Evolutionary conservation across 495 filamentous ascomycete species (phyloP).

Genomic region (Penicillium cosmopolitanum): DNA sequence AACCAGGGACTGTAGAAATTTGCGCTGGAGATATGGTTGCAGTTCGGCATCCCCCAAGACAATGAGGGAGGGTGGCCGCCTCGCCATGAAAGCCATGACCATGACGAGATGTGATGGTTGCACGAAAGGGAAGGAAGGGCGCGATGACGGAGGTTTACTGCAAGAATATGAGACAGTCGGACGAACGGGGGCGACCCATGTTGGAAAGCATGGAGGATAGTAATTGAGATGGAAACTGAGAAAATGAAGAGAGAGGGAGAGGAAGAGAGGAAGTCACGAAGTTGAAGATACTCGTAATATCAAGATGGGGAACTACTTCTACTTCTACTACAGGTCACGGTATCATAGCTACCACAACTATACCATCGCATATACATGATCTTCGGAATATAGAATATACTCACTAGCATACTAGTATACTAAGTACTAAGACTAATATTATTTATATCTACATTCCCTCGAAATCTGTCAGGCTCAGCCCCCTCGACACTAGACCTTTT

Average conservation of each 20-base stretch:
- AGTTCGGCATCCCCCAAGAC: slow-evolving; percentile 58
- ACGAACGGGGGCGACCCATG: slow-evolving; percentile 2
- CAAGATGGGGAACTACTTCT: background rate
- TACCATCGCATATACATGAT: too few relatives aligned
- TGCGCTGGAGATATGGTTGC: slow-evolving; percentile 29
- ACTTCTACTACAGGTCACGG: background rate
- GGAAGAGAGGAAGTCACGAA: too few relatives aligned
- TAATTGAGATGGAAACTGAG: slow-evolving; percentile 10
- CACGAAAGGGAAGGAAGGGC: background rate
- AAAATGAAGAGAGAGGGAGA: too few relatives aligned
- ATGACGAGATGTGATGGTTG: background rate
- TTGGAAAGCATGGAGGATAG: background rate
- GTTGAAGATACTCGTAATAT: too few relatives aligned
- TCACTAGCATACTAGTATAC: too few relatives aligned
- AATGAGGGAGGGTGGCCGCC: slow-evolving; percentile 49
- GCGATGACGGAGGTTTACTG: background rate
- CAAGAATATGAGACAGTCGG: background rate
- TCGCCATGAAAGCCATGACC: background rate
- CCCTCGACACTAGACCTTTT: slow-evolving; percentile 27
- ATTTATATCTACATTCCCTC: background rate
- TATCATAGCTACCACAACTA: too few relatives aligned
- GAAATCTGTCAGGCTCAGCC: slow-evolving; percentile 24
- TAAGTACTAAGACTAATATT: too few relatives aligned
- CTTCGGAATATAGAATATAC: too few relatives aligned
- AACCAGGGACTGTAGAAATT: slow-evolving; percentile 22